Base-by-base conservation (phyloP, 306 rosid genomes). In the Alnus glutinosa region DNA sequence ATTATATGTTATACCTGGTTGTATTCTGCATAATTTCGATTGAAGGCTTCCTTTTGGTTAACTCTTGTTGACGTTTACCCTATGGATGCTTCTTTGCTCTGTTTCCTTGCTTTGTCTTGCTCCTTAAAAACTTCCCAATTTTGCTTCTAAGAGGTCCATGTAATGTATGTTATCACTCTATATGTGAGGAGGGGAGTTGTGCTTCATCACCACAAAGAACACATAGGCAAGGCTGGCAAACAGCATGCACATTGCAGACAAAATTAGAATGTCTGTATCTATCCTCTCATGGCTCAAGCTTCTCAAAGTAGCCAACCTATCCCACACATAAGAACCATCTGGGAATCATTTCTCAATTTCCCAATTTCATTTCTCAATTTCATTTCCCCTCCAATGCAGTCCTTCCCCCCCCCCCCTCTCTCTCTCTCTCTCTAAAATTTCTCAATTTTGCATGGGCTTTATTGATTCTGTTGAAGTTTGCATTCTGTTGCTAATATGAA, bases 171-270 rank as follows among this genome's bases (percentile, higher is more conserved):
- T 4, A 11, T 36, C 15, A 39, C 47, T 19, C 13, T 28, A 73
- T 13, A 19, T 42, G 55, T 4, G 47, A 61, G 58, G 44, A 5
- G 70, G 46, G 6, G 9, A 59, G 46, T 59, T 59, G 42, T 28
- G 78, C 70, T 47, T 75, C 78, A 75, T 11, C 68, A 59, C 71
- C 59, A 13, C 71, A 46, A 44, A 75, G 44, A 75, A 58, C 70
- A 59, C 32, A 57, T 11, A 59, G 15, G 78, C 28, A 44, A 75
- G 55, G 70, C 55, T 59, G 69, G 46, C 70, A 75, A 75, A 75
- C 71, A 59, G 13, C 14, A 75, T 28, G 42, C 55, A 75, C 70
- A 75, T 75, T 75, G 78, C 16, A 0, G 18, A 44, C 70, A 75
- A 44, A 58, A 75, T 75, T 54, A 59, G 47, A 23, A 75, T 75